A percentile compares a stretch with the other conserved stretches of the same genome.
These are phyloP conservation scores for Solanum paucissectum DNA, from an alignment of 257 asterid genomes.

Conservation along the genomic window DNA sequence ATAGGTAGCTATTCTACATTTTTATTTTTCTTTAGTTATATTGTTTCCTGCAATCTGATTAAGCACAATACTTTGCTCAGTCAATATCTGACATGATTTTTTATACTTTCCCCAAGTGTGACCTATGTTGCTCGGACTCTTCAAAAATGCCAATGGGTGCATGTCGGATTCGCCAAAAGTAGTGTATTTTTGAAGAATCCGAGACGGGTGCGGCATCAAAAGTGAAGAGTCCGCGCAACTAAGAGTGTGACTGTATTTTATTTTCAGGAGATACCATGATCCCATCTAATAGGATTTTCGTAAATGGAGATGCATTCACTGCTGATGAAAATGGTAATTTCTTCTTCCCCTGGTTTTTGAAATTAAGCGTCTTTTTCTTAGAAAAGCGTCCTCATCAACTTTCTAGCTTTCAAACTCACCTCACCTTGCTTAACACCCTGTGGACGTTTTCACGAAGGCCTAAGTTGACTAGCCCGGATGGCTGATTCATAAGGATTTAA, in stretches of 20 bases:
- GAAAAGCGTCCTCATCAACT: neutral
- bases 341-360: neutral
- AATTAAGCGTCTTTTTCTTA: neutral
- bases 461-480: neutral
- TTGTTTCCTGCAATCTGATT: neutral
- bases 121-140: too few relatives aligned
- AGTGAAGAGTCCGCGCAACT: too few relatives aligned
- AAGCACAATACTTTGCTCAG: neutral
- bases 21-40: neutral
- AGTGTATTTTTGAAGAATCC: too few relatives aligned
- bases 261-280: neutral
- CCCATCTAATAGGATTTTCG: neutral
- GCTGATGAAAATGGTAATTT: slow-evolving; percentile 29
- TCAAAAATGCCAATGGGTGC: too few relatives aligned
- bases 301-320: slow-evolving; percentile 7
- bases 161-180: too few relatives aligned
- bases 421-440: neutral
- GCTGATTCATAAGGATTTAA: neutral
- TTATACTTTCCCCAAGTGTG: neutral
- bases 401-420: neutral
- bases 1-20: neutral
- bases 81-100: neutral
- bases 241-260: neutral
- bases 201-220: too few relatives aligned
- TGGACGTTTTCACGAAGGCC: neutral